Percentiles rank a stretch among this genome's conserved stretches.
These are phyloP conservation scores for Lobulomyces angularis DNA, from an alignment of 192 early-diverging fungal genomes.

Conservation along the genomic window DNA sequence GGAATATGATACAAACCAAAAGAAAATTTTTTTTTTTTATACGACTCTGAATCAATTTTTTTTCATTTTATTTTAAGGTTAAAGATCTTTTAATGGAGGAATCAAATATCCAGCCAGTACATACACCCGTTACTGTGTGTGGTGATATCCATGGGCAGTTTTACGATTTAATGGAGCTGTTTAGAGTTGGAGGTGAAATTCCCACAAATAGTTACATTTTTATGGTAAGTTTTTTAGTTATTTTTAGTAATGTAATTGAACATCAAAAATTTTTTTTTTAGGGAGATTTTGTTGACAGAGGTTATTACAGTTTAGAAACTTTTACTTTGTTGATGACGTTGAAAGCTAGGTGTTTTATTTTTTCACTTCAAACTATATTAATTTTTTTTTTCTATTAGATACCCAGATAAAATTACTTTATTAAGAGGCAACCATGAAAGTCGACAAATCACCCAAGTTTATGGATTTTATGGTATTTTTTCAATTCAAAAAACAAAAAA, in stretches of 20 bases:
- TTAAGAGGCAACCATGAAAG: constrained; percentile 95
- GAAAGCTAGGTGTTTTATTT: constrained; percentile 64
- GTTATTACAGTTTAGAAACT: constrained; percentile 93
- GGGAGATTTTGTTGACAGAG: constrained; percentile 99
- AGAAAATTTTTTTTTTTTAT: too few relatives aligned
- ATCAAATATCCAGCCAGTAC: constrained; percentile 96
- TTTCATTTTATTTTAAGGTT: constrained; percentile 39
- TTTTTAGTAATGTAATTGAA: not conserved
- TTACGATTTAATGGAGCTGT: constrained; percentile 89
- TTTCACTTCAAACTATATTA: constrained; percentile 8
- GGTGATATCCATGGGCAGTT: constrained; percentile 99
- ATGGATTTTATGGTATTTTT: constrained; percentile 76
- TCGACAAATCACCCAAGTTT: constrained; percentile 93
- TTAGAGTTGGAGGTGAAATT: constrained; percentile 87
- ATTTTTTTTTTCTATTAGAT: constrained; percentile 35
- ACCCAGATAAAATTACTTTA: constrained; percentile 92
- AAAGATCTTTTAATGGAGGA: constrained; percentile 97
- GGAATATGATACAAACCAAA: not conserved
- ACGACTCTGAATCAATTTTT: not conserved
- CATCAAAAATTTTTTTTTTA: constrained; percentile 19
- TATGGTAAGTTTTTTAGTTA: constrained; percentile 49
- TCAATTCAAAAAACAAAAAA: not conserved
- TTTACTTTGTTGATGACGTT: constrained; percentile 85
- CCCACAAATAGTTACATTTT: constrained; percentile 94
- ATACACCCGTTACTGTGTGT: constrained; percentile 80